Evolutionary conservation across 2,329 filamentous ascomycete genomes (phyloP), one percentile per base, ranked within the genome.

Genomic region (Stachybotrys echinatus): DNA sequence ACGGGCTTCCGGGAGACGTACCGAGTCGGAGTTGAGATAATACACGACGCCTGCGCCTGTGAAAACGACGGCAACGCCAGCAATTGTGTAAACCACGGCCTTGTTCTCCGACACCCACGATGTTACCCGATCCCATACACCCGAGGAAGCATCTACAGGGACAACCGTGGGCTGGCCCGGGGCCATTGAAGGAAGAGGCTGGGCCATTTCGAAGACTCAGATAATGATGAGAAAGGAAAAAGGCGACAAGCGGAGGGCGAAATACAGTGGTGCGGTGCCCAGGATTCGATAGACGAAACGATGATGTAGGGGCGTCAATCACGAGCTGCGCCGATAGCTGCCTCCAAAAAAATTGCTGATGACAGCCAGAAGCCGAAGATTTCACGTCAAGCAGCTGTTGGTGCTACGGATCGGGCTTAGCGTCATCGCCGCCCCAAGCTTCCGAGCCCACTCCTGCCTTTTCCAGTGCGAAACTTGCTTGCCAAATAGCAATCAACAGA

Each of bases 101-200:
- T 96, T 97, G 75, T 99, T 92, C 68, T 97, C 92, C 3, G 91
- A 89, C 14, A 88, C 91, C 92, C 94, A 99, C 65, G 77, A 85
- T 58, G 91, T 87, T 72, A 96, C 76, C 63, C 92, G 87, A 70
- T 96, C 89, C 91, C 91, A 96, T 50, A 94, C 74, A 44, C 88
- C 87, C 52, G 85, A 81, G 54, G 86, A 80, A 57, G 74, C 68
- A 50, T 80, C 72, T 59, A 82, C 68, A 40, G 74, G 72, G 48
- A 82, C 65, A 51, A 72, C 69, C 53, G 71, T 67, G 52, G 70
- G 68, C 52, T 66, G 68, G 54, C 68, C 66, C 49, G 72, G 69
- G 19, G n/a, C 4, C 63, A 74, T 72, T 57, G 76, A 73, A 45
- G 74, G 73, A 55, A 70, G 70, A 56, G 75, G 70, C 65, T 71